phyloP scores from a whole-genome alignment of 441 rosid genomes.

The Adansonia gregorii region DNA sequence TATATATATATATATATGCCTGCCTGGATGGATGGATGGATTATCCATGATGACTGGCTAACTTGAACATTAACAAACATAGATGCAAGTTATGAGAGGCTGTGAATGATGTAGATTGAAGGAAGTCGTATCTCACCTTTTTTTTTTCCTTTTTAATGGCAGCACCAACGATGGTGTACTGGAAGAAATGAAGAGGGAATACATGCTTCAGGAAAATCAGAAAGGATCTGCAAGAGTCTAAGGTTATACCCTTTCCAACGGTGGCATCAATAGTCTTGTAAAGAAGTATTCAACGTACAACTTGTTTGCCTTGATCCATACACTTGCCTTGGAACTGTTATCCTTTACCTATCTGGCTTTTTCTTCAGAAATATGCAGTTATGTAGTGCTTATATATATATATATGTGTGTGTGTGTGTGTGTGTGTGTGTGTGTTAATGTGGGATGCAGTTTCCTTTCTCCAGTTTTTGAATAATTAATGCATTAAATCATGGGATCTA shows the following conservation, averaged over 20 bases:
- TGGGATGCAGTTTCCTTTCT: not conserved
- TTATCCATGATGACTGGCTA: not conserved
- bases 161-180: slow-evolving; percentile 78
- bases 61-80: slow-evolving; percentile 1
- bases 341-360: not conserved
- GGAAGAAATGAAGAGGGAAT: slow-evolving; percentile 83
- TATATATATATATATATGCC: not conserved
- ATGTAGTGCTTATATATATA: not conserved
- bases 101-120: not conserved
- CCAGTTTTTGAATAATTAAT: not conserved
- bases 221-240: slow-evolving; percentile 41
- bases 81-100: slow-evolving; percentile 7
- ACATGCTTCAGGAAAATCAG: slow-evolving; percentile 62
- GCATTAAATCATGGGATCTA: not conserved
- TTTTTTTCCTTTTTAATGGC: slow-evolving; percentile 25
- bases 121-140: not conserved
- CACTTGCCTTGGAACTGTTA: not conserved
- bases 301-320: slow-evolving; percentile 1
- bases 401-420: not conserved
- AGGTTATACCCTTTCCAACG: slow-evolving; percentile 2
- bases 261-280: not conserved
- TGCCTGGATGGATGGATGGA: too few relatives aligned
- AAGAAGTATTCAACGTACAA: not conserved
- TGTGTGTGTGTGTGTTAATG: too few relatives aligned
- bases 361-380: not conserved